A percentile compares a stretch with the other conserved stretches of the same genome.
phyloP scores from a whole-genome alignment of 352 stramenopile species.

The Phytophthora agathidicida region DNA sequence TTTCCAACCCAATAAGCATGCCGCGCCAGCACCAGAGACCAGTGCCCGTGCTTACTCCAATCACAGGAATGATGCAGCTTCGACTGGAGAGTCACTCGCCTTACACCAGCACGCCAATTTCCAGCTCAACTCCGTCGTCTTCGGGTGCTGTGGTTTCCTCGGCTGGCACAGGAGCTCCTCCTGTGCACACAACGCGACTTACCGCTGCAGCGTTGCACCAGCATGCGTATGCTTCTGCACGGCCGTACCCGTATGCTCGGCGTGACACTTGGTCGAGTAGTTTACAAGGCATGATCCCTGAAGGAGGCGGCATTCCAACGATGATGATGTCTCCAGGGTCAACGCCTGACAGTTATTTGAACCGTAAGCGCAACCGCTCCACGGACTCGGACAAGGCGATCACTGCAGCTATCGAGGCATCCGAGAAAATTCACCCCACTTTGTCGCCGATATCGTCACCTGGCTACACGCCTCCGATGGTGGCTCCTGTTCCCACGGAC shows the following conservation, averaged over 20 bases:
- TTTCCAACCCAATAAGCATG: slow-evolving; percentile 30
- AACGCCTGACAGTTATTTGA: slow-evolving; percentile 49
- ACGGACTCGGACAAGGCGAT: slow-evolving; percentile 69
- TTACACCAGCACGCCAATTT: slow-evolving; percentile 23
- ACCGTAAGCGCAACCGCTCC: slow-evolving; percentile 77
- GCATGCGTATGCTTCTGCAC: slow-evolving; percentile 54
- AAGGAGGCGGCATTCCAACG: slow-evolving; percentile 43
- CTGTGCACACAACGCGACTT: slow-evolving; percentile 24
- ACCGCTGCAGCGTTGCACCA: slow-evolving; percentile 49
- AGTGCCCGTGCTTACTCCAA: slow-evolving; percentile 59
- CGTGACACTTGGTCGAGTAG: slow-evolving; percentile 45
- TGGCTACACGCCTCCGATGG: slow-evolving; percentile 22
- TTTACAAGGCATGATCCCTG: slow-evolving; percentile 35
- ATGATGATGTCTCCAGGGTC: slow-evolving; percentile 41
- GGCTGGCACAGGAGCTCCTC: slow-evolving; percentile 17
- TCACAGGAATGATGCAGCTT: slow-evolving; percentile 80
- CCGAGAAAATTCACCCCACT: slow-evolving; percentile 57
- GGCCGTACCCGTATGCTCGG: slow-evolving; percentile 42
- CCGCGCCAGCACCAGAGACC: slow-evolving; percentile 23
- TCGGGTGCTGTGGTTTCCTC: slow-evolving; percentile 27
- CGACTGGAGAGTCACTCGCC: slow-evolving; percentile 54
- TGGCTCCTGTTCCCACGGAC: slow-evolving; percentile 38
- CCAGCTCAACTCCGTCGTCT: slow-evolving; percentile 31
- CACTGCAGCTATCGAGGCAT: slow-evolving; percentile 53
- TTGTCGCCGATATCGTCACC: slow-evolving; percentile 31